A percentile compares a stretch with the other conserved stretches of the same genome.
These are phyloP conservation scores for Hymenoscyphus fraxineus DNA, from an alignment of 2,329 filamentous ascomycete species.

Conservation along the genomic window DNA sequence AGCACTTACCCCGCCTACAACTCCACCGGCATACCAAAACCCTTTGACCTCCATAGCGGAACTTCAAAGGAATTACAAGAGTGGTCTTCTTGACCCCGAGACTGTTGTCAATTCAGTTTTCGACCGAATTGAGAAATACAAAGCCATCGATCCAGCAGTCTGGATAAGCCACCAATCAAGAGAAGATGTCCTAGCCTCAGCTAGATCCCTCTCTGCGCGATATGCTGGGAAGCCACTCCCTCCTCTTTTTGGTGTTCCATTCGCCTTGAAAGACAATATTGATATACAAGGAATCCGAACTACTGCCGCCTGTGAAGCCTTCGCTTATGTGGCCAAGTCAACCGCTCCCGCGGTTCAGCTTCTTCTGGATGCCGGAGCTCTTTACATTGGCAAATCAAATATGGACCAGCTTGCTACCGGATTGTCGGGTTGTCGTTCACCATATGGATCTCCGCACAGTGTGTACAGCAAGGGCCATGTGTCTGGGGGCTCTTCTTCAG, in stretches of 20 bases:
- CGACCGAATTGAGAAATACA: constrained; percentile 46
- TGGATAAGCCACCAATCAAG: constrained; percentile 46
- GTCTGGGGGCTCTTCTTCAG: constrained; percentile 52
- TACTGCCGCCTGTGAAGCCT: constrained; percentile 49
- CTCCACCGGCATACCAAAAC: constrained; percentile 24
- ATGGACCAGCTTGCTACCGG: constrained; percentile 62
- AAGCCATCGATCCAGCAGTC: constrained; percentile 44
- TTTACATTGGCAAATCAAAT: constrained; percentile 56
- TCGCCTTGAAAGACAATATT: constrained; percentile 54
- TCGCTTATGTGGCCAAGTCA: constrained; percentile 44
- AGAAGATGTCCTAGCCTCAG: constrained; percentile 40
- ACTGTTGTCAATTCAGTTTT: constrained; percentile 43
- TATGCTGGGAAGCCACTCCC: constrained; percentile 44
- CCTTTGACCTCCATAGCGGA: constrained; percentile 35
- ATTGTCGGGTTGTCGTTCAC: constrained; percentile 54
- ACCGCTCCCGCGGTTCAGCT: constrained; percentile 46
- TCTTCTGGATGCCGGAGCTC: constrained; percentile 47
- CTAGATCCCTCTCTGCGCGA: constrained; percentile 39
- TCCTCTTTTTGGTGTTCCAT: constrained; percentile 53
- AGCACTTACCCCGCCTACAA: constrained; percentile 25
- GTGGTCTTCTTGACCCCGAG: constrained; percentile 40
- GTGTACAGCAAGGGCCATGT: constrained; percentile 48
- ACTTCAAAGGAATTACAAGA: constrained; percentile 43
- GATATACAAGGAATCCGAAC: constrained; percentile 49
- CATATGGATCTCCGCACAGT: constrained; percentile 53